Evolutionary conservation across 106 monocot species (phyloP), one percentile per base, ranked within the genome.

Genomic region (Dactylorhiza incarnata): DNA sequence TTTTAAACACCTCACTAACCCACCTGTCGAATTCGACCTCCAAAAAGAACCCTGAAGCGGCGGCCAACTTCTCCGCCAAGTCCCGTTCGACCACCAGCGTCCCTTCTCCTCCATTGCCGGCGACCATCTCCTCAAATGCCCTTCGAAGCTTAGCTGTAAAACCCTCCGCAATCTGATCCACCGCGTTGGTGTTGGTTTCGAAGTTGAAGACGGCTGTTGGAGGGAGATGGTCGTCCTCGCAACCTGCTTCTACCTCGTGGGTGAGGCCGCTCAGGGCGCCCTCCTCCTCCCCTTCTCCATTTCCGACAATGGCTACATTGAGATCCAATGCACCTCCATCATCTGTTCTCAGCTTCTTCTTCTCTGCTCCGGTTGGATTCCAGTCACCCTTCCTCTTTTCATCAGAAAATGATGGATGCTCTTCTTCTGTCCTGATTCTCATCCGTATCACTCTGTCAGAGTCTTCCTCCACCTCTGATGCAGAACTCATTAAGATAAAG

Each of bases 1-100:
- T 77, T 83, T 91, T 78, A 74, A 97, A 86, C 73, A 94, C 89
- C 59, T 97, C 86, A 20, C 71, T 80, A 16, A 88, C 81, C 97
- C 97, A 91, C 47, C 63, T 83, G 65, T 91, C 94, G 75, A 89
- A 88, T 75, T 84, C 76, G 51, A 68, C 15, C 75, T 89, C 87
- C 45, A 79, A 19, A 75, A 89, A 91, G 78, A 75, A 81, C 2
- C 87, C 94, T 23, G 84, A 77, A 23, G 87, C 83, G 5, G 19
- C 70, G 20, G 73, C 69, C 73, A 94, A 58, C 83, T 80, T 79
- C 66, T 84, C 87, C 37, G 77, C 59, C 73, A 75, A 84, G 15
- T 78, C 75, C 58, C 12, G 58, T 53, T 91, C 87, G 4, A 91
- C 59, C 15, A 13, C 10, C 48, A 93, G 46, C 50, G 14, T 16